Evolutionary conservation across 1,139 yeast species (phyloP).

Genomic region (Meyerozyma smithsonii): DNA sequence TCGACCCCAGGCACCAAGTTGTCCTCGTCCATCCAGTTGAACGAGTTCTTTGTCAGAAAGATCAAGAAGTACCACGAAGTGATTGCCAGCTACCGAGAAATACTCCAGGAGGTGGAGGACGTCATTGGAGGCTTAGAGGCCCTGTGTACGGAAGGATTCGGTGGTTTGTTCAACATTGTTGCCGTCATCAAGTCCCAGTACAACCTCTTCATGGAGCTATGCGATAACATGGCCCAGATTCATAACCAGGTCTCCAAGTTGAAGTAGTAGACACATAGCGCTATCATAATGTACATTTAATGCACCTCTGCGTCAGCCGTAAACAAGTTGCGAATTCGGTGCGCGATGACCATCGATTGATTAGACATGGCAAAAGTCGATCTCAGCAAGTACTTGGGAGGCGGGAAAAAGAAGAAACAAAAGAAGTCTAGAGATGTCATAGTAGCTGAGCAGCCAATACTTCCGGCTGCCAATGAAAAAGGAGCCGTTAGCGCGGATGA

Average conservation of each 20-base stretch:
- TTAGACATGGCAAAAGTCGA: constrained; percentile 13
- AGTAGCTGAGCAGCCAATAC: not conserved
- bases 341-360: constrained; percentile 1
- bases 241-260: constrained; percentile 58
- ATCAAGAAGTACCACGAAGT: constrained; percentile 64
- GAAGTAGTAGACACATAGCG: not conserved
- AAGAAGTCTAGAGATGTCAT: not conserved
- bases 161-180: constrained; percentile 53
- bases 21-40: constrained; percentile 48
- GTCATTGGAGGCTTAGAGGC: constrained; percentile 40
- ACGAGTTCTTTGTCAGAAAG: constrained; percentile 47
- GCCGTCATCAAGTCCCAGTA: constrained; percentile 79
- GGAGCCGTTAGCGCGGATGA: constrained; percentile 11
- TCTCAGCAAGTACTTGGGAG: constrained; percentile 42
- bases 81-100: constrained; percentile 66
- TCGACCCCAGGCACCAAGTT: constrained; percentile 64
- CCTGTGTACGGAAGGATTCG: constrained; percentile 42
- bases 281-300: no score
- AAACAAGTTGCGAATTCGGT: no score
- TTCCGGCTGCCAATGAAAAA: not conserved
- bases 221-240: constrained; percentile 83
- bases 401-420: constrained; percentile 15
- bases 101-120: constrained; percentile 67
- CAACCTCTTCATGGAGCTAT: constrained; percentile 80
- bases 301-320: not conserved